phyloP scores from a whole-genome alignment of 805 yeast species.

The Pichia exigua region DNA sequence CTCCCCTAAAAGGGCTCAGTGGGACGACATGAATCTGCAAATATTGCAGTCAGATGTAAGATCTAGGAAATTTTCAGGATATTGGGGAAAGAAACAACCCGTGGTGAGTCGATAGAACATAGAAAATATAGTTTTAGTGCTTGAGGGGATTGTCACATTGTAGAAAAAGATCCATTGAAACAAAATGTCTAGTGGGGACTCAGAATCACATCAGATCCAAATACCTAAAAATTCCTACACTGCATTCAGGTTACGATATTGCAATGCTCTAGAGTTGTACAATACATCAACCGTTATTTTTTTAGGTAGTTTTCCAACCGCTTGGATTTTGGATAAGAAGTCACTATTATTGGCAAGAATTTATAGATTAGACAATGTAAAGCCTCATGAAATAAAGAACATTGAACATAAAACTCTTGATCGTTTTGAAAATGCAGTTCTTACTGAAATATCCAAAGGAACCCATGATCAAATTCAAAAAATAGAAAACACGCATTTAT shows the following conservation, averaged over 20 bases:
- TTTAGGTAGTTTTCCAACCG: conserved; percentile 51
- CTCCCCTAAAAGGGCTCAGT: not conserved
- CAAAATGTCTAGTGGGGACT: not conserved
- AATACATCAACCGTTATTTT: conserved; percentile 40
- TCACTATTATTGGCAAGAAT: conserved; percentile 8
- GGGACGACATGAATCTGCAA: not conserved
- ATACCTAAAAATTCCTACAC: conserved; percentile 53
- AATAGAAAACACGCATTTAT: not conserved
- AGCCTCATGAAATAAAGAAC: not conserved
- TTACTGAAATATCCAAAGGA: not conserved
- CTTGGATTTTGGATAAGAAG: conserved; percentile 40
- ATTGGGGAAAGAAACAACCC: too few species aligned
- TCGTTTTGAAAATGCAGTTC: conserved; percentile 4
- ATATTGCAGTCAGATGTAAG: too few species aligned
- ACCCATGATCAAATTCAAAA: not conserved
- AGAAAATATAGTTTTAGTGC: not conserved
- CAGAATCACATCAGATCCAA: not conserved
- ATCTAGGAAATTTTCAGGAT: too few species aligned
- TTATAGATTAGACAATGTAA: conserved; percentile 1
- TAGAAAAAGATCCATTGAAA: not conserved
- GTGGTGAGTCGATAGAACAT: too few species aligned
- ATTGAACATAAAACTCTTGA: conserved; percentile 1
- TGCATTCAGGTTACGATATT: conserved; percentile 49
- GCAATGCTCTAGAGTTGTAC: conserved; percentile 41
- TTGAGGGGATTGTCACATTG: not conserved